Percentiles rank a stretch among this genome's conserved stretches.
These are phyloP conservation scores for Fusarium sp. DNA, from an alignment of 2,329 filamentous ascomycete genomes.

Conservation along the genomic window DNA sequence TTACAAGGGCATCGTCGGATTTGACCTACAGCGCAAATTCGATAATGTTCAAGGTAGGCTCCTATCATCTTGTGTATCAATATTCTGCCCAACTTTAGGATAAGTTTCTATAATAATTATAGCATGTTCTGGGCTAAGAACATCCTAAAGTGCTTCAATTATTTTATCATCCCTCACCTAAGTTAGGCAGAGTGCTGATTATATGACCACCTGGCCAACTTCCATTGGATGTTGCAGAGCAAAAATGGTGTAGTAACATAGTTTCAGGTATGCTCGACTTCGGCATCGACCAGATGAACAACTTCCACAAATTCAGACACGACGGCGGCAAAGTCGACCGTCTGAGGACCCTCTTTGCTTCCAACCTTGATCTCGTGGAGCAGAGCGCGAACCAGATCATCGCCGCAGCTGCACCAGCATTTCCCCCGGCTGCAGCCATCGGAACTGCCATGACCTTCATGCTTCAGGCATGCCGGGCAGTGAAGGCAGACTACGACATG, in stretches of 20 bases:
- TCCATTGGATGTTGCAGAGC: no score
- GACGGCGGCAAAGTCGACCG: conserved; percentile 54
- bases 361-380: conserved; percentile 52
- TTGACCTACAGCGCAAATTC: conserved; percentile 52
- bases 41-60: conserved; percentile 49
- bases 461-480: conserved; percentile 51
- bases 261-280: conserved; percentile 48
- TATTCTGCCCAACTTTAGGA: no score
- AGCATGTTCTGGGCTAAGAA: no score
- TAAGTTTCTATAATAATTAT: no score
- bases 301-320: conserved; percentile 55
- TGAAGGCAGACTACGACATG: conserved; percentile 57
- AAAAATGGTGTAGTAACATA: no score
- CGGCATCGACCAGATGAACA: conserved; percentile 51
- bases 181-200: no score
- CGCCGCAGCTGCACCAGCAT: conserved; percentile 50
- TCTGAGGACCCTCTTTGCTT: conserved; percentile 49
- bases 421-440: conserved; percentile 54
- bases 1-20: conserved; percentile 54
- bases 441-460: conserved; percentile 55
- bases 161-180: no score
- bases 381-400: conserved; percentile 52
- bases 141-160: no score
- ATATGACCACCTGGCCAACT: no score
- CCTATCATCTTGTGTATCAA: no score